Conservation (phyloP, 108 stramenopile species). For the Hondaea fermentalgiana region DNA sequence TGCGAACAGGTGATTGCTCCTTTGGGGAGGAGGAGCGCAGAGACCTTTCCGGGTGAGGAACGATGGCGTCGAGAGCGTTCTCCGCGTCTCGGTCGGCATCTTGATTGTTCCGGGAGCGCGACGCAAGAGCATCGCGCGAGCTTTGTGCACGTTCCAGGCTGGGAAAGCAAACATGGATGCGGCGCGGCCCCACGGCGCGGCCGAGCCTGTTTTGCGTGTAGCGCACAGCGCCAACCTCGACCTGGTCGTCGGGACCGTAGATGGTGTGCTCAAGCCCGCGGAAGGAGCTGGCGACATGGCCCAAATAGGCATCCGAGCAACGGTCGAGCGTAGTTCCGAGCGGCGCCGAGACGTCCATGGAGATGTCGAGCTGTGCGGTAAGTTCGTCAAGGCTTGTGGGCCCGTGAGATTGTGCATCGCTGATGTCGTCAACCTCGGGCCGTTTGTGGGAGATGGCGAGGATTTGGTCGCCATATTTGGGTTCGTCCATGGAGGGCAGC, state of each 20-base stretch:
- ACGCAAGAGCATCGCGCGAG: neutral
- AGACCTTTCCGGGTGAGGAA: neutral
- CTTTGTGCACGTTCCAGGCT: neutral
- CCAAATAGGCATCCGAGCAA: neutral
- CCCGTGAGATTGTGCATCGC: neutral
- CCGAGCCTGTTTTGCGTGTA: slow-evolving; percentile 15
- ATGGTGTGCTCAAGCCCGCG: neutral
- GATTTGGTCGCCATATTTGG: neutral
- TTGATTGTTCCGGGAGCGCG: neutral
- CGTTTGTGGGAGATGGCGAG: slow-evolving; percentile 7
- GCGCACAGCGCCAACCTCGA: neutral
- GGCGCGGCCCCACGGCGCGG: neutral
- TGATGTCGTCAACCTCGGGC: neutral
- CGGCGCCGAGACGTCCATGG: neutral
- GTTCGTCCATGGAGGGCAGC: neutral
- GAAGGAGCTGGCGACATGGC: neutral
- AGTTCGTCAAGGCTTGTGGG: neutral
- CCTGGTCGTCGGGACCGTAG: neutral
- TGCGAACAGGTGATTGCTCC: too few relatives aligned
- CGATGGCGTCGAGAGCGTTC: neutral
- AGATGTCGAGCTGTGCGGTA: neutral
- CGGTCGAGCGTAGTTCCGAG: neutral
- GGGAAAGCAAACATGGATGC: neutral
- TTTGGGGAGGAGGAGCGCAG: neutral
- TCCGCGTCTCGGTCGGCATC: neutral